Evolutionary conservation across 352 stramenopile species (phyloP), one percentile per base, ranked within the genome.

Genomic region (Phytophthora crassamura): DNA sequence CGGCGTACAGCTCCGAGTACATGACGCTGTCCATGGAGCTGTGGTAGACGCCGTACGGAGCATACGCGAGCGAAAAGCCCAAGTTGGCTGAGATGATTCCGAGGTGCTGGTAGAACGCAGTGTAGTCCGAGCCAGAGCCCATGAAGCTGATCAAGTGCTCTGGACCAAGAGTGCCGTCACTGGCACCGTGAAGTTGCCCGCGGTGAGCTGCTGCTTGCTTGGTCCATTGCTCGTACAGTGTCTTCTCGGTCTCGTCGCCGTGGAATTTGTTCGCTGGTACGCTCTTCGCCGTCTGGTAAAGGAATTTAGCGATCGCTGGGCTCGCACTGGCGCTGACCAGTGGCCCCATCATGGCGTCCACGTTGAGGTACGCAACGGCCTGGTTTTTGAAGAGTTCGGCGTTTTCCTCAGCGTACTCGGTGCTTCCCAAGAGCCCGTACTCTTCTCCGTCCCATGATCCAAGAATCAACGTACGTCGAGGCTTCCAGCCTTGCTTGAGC

Each of bases 341-440:
- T 16, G 79, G 60, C 11, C 89, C 91, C 10, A 79, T 79, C n/a
- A 93, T 81, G 11, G 68, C 78, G 53, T 97, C 91, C 2, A 95
- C 86, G 65, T 97, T 97, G 41, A 97, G 71, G 51, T 97, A 97
- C 3, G 79, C 82, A 0, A 90, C 74, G 0, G 84, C 82, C 9
- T 93, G 68, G 58, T 80, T 55, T 14, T 86, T 75, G 33, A 93
- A 72, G 28, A 67, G 54, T 5, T 79, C 42, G 7, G 69, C 73
- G 50, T 93, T 72, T 36, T 91, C 76, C 58, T 97, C 89, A 0
- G 75, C 89, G 60, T 85, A 97, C 42, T 91, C 91, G 5, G 91
- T 97, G 25, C 80, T 94, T 10, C 91, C 91, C 12, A 97, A 40
- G 10, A 97, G 64, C 10, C 82, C 86, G 8, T 65, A 64, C 54